These are phyloP conservation scores for Microascus cirrosus DNA, from an alignment of 2,329 filamentous ascomycete genomes.

Conservation along the genomic window DNA sequence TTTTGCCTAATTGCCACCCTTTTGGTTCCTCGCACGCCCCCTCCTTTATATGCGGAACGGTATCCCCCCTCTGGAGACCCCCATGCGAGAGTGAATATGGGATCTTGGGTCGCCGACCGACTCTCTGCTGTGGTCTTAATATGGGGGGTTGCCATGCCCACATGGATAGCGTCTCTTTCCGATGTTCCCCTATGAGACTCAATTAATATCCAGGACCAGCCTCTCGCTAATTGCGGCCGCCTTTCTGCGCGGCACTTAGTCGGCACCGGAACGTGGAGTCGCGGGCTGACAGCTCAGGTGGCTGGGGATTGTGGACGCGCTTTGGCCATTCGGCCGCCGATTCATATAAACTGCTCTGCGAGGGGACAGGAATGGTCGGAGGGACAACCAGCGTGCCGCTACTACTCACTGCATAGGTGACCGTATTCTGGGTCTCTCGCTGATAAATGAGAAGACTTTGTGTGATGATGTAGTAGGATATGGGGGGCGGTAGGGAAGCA, in stretches of 20 bases:
- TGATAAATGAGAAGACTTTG: neutral
- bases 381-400: neutral
- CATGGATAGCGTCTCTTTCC: neutral
- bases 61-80: neutral
- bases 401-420: neutral
- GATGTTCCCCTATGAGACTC: neutral
- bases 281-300: neutral
- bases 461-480: neutral
- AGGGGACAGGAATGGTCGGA: neutral
- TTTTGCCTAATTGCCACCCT: neutral
- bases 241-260: neutral
- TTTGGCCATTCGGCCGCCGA: neutral
- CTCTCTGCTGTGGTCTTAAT: neutral
- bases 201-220: slow-evolving; percentile 1
- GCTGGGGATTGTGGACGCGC: neutral
- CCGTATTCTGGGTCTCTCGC: neutral
- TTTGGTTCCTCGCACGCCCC: neutral
- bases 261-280: neutral
- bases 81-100: neutral
- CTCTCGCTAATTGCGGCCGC: neutral
- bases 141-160: neutral
- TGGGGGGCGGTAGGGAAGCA: neutral
- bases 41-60: neutral
- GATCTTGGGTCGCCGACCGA: neutral
- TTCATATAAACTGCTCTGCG: slow-evolving; percentile 2